A percentile compares a stretch with the other conserved stretches of the same genome.
Evolutionary conservation across 1,139 yeast genomes (phyloP).

Genomic region (Pneumocystis oryctolagi): DNA sequence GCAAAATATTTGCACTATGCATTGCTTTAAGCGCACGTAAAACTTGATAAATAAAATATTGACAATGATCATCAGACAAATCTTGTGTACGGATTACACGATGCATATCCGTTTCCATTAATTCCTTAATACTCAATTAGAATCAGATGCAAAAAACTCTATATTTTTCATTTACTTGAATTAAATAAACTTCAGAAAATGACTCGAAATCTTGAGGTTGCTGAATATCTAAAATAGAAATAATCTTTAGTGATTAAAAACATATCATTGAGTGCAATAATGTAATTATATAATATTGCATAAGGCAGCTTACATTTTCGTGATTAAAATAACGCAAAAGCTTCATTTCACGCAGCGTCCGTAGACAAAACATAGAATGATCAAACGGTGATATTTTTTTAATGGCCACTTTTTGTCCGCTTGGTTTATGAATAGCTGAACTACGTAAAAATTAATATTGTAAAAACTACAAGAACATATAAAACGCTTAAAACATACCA

Average conservation of each 20-base stretch:
- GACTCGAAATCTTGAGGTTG: constrained; percentile 61
- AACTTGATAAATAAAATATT: constrained; percentile 82
- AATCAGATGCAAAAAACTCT: not conserved
- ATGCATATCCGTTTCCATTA: constrained; percentile 92
- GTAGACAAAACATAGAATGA: constrained; percentile 74
- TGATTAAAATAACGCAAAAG: constrained; percentile 74
- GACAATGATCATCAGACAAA: constrained; percentile 81
- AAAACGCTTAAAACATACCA: constrained; percentile 27
- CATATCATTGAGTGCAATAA: not conserved
- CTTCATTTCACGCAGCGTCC: constrained; percentile 83
- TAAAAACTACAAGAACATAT: not conserved
- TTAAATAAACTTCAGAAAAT: constrained; percentile 75
- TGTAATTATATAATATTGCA: not conserved
- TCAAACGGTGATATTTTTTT: constrained; percentile 91
- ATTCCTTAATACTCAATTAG: constrained; percentile 33
- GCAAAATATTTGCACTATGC: constrained; percentile 83
- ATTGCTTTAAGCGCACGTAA: constrained; percentile 76
- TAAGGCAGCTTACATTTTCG: constrained; percentile 39
- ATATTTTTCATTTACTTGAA: constrained; percentile 32
- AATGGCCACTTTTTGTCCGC: constrained; percentile 82
- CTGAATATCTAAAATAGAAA: constrained; percentile 79
- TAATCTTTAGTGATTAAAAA: constrained; percentile 29
- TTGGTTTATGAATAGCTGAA: constrained; percentile 76
- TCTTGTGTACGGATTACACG: constrained; percentile 76
- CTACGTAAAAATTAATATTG: constrained; percentile 3